A percentile compares a stretch with the other conserved stretches of the same genome.
Evolutionary conservation across 2,329 filamentous ascomycete species (phyloP).

Genomic region (Fusarium sterilihyphosum): DNA sequence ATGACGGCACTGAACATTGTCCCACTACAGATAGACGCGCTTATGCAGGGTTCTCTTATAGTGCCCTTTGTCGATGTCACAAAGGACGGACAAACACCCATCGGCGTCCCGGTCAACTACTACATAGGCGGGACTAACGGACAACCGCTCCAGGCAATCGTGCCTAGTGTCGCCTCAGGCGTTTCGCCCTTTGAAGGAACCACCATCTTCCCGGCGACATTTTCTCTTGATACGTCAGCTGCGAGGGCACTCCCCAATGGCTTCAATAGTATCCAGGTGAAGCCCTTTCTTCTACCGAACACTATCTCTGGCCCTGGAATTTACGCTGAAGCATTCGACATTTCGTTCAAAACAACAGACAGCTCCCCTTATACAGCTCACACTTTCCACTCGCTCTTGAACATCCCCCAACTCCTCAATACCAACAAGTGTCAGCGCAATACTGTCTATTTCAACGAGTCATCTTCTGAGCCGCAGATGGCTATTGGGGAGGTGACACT

Average conservation of each 20-base stretch:
- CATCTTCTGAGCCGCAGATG: slow-evolving; percentile 1
- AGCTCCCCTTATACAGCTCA: slow-evolving; percentile 2
- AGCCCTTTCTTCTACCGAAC: slow-evolving; percentile 12
- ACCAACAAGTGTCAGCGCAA: slow-evolving; percentile 16
- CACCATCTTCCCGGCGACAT: neutral
- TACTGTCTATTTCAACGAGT: slow-evolving; percentile 15
- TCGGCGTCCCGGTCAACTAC: neutral
- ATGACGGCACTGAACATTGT: slow-evolving; percentile 17
- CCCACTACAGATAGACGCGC: neutral
- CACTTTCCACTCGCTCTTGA: slow-evolving; percentile 14
- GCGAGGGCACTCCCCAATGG: neutral
- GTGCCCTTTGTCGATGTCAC: slow-evolving; percentile 14
- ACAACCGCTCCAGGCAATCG: neutral
- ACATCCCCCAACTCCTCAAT: slow-evolving; percentile 8
- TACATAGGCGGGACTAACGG: slow-evolving; percentile 16
- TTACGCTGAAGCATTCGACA: slow-evolving; percentile 15
- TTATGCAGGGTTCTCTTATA: slow-evolving; percentile 11
- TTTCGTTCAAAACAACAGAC: neutral
- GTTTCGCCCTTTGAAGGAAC: slow-evolving; percentile 17
- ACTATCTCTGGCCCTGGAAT: slow-evolving; percentile 8
- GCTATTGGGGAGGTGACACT: slow-evolving; percentile 6
- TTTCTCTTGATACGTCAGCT: neutral
- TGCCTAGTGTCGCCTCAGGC: neutral
- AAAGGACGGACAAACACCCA: neutral
- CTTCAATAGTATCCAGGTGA: neutral